Base-by-base conservation (phyloP, 371 early-diverging fungal genomes). In the Mortierella polycephala region DNA sequence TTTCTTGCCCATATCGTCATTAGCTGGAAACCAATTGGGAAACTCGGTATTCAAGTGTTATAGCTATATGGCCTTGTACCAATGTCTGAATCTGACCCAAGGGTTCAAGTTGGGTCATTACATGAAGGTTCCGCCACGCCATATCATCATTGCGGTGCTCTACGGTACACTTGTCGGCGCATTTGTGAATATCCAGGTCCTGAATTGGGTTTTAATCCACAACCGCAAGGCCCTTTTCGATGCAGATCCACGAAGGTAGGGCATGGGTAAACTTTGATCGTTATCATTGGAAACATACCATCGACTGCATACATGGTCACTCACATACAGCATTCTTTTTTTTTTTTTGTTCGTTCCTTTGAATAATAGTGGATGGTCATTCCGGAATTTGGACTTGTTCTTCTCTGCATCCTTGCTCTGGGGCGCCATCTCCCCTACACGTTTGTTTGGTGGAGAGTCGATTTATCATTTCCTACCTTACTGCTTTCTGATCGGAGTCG, bases 391-490 rank as follows among this genome's bases (percentile, higher is more conserved):
- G 40, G 69, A 83, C 54, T 66, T 74, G 10, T 83, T 85, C 56
- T 72, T 83, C 54, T 77, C 76, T 3, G 82, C 85, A 2, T 71
- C 83, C 6, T 66, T 85, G 14, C 67, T 83, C n/a, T 93, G 91
- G 93, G 94, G 94, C 21, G 86, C 90, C 13, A 87, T 94, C 39
- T 93, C 93, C 1, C 94, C 95, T 4, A 60, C 73, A 20, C 82
- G 81, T 7, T 85, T 91, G 82, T 94, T 93, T 74, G 91, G 90
- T 9, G 81, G 79, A 7, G 82, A 62, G 1, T 87, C 90, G 1
- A 76, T 83, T 9, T 94, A 94, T 75, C 85, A 86, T 46, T 76
- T 85, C 16, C 50, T 87, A 11, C 71, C 87, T 4, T 88, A 83
- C 64, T 76, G 86, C 62, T 89, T 90, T 62, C 39, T 89, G 16